Base-by-base conservation (phyloP, 768 basidiomycete genomes). In the Leccinum obscurum region DNA sequence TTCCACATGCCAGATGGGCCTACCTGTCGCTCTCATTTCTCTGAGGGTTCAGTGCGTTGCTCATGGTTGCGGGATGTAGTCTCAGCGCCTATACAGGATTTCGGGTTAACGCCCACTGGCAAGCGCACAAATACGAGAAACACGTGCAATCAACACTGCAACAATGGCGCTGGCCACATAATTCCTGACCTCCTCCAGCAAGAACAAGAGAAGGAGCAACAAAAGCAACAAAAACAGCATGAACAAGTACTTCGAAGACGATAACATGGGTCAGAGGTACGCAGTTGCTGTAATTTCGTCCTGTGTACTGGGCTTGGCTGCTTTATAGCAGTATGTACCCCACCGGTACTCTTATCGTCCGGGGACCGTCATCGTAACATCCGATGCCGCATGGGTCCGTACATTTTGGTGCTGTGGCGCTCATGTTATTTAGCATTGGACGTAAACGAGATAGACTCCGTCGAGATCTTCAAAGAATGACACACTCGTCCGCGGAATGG, bases 21-120 rank as follows among this genome's bases (percentile, higher is more conserved):
- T 51, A 71, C 69, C 69, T 71, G 4, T 64, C 51, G 6, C 44
- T 55, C 10, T 54, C 61, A 13, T 65, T 51, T 48, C 54, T 53
- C 44, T 3, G 54, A 17, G 24, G 6, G 54, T 51, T 54, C 24
- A 14, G 14, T 22, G 41, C 17, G 20, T 53, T 17, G 49, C 3
- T 55, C 65, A 61, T 65, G 66, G 24, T 55, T 58, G 49, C 28
- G 54, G 62, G 48, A 46, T 0, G 61, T 60, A 22, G 14, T 24
- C 22, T 20, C 8, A 54, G 62, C 69, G 69, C 55, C 52, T 52
- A 28, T 32, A 32, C 54, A 52, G 17, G 4, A 49, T 15, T 2
- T 14, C 28, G 8, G 15, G 34, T 52, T 56, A 35, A 24, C 64
- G 68, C 66, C 54, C 46, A 28, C 28, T 28, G 28, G 28, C 28